phyloP scores from a whole-genome alignment of 2,329 filamentous ascomycete species.

The Paecilomyces variotii region DNA sequence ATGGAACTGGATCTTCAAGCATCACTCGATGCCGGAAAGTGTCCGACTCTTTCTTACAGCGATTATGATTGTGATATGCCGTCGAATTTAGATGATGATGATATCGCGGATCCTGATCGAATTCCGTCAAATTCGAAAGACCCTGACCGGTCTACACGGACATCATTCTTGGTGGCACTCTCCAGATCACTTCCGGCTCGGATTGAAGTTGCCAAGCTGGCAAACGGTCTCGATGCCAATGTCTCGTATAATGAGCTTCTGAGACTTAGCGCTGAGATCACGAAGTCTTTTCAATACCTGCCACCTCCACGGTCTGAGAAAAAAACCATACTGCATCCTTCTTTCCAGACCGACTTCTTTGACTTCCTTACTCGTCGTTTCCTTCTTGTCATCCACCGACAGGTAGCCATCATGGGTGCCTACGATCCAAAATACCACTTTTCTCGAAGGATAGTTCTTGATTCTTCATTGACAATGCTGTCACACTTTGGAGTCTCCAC shows the following conservation, averaged over 20 bases:
- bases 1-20: conserved; percentile 34
- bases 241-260: not conserved
- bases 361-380: conserved; percentile 49
- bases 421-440: conserved; percentile 27
- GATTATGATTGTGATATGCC: not conserved
- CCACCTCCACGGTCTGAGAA: not conserved
- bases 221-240: not conserved
- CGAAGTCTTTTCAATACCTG: not conserved
- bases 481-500: conserved; percentile 17
- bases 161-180: not conserved
- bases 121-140: not conserved
- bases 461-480: conserved; percentile 27
- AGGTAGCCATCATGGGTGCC: conserved; percentile 24
- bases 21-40: conserved; percentile 26
- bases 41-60: conserved; percentile 1
- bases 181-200: not conserved
- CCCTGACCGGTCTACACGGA: not conserved
- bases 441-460: conserved; percentile 29
- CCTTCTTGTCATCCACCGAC: conserved; percentile 47
- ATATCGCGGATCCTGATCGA: not conserved
- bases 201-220: not conserved
- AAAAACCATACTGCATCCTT: conserved; percentile 12
- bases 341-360: conserved; percentile 25
- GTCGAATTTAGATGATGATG: not conserved
- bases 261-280: not conserved